Evolutionary conservation across 495 filamentous ascomycete genomes (phyloP), one percentile per base, ranked within the genome.

Genomic region (Penicillium simplicissimum): DNA sequence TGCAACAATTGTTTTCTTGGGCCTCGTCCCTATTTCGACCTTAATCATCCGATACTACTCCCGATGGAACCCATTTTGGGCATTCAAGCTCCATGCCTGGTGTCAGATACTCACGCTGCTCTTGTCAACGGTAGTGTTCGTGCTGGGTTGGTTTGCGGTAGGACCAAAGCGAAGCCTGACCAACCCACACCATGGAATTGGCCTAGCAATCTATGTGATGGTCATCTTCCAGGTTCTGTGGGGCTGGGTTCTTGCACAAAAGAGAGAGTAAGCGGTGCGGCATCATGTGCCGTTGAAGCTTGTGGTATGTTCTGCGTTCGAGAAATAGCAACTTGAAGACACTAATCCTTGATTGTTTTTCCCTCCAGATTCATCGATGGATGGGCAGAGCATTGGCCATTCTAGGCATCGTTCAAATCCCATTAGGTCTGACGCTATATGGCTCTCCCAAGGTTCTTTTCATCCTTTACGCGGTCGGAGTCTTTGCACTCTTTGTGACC

Each of bases 111-210:
- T 96, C 57, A 89, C 92, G 21, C 76, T 72, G 17, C 63, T 72
- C 23, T 49, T 72, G 38, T 60, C 65, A 21, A 72, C 69, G 6
- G 69, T 72, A 11, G 65, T 72, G 28, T 72, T 72, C 52, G 63
- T 70, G 49, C 62, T 72, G 37, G 69, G 69, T 8, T 72, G 69
- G 69, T 72, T 72, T 49, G 69, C 69, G 2, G 69, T 72, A 10
- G 69, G 69, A 8, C 69, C 88, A 1, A 71, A 77, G 51, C 82
- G 93, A 61, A 92, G 86, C 67, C 80, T 97, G 64, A 90, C 90
- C 48, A 98, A 98, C 72, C 95, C 95, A 2, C 95, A 98, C 78
- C 90, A 93, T 77, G 93, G 92, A 58, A 97, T 98, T 67, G 95
- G 95, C 23, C 76, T 96, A 35, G 89, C 93, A 38, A 87, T 98